Percentiles rank a stretch among this genome's conserved stretches.
Evolutionary conservation across 768 basidiomycete genomes (phyloP).

Genomic region (Lactarius sanguifluus): DNA sequence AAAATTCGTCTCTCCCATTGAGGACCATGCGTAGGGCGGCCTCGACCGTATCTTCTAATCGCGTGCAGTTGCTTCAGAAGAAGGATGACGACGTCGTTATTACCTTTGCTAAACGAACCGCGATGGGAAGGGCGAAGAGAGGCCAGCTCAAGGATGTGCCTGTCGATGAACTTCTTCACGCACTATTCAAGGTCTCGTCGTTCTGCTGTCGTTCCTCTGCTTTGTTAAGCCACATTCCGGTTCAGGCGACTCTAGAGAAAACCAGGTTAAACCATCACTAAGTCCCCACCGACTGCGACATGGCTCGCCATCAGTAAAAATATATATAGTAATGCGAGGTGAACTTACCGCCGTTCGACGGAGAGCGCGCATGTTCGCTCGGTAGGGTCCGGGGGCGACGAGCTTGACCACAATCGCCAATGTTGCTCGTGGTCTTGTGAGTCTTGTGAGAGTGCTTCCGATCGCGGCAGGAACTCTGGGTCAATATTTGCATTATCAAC

Average conservation of each 20-base stretch:
- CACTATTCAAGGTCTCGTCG: constrained; percentile 67
- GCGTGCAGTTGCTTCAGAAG: constrained; percentile 60
- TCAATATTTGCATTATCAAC: no score
- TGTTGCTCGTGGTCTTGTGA: no score
- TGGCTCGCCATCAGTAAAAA: no score
- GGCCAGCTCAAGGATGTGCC: constrained; percentile 88
- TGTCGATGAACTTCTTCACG: constrained; percentile 83
- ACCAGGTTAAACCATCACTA: constrained; percentile 55
- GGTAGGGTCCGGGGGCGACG: no score
- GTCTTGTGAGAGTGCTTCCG: no score
- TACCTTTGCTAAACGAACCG: constrained; percentile 83
- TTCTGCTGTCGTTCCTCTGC: neutral
- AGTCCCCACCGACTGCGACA: no score
- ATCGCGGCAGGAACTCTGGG: no score
- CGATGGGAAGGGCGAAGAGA: constrained; percentile 83
- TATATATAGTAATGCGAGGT: no score
- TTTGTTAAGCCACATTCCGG: neutral
- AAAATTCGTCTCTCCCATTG: constrained; percentile 1
- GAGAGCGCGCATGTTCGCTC: no score
- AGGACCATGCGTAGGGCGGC: constrained; percentile 15
- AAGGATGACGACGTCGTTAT: constrained; percentile 76
- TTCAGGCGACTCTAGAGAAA: constrained; percentile 63
- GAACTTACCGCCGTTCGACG: no score
- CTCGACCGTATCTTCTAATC: constrained; percentile 41
- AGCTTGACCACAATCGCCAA: no score